Conservation (phyloP, 2,329 filamentous ascomycete species). For the Aspergillus terreus region DNA sequence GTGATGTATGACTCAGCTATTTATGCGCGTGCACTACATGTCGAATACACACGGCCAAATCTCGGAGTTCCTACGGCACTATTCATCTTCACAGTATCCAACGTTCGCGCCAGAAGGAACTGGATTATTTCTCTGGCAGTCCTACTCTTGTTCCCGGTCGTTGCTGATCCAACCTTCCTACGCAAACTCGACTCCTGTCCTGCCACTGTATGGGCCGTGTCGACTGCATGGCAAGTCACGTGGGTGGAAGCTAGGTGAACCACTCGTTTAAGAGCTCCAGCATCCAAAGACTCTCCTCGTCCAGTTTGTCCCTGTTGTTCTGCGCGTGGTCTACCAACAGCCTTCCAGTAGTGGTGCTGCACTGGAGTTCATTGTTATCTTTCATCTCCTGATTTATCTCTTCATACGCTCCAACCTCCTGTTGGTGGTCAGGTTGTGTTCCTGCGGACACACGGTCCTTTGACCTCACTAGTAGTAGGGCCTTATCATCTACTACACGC, state of each 20-base stretch:
- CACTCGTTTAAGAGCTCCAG: constrained; percentile 20
- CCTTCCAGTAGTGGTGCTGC: not conserved
- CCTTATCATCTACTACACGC: constrained; percentile 1
- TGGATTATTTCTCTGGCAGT: too few species aligned
- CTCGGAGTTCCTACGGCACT: too few species aligned
- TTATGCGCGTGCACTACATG: too few species aligned
- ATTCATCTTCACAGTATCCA: too few species aligned
- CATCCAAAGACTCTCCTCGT: constrained; percentile 15
- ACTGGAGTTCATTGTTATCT: not conserved
- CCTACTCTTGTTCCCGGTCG: too few species aligned
- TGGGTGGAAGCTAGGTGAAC: constrained; percentile 18
- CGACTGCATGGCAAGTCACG: constrained; percentile 14
- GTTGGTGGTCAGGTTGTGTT: not conserved
- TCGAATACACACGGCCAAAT: too few species aligned
- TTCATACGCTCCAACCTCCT: not conserved
- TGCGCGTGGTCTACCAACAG: constrained; percentile 7
- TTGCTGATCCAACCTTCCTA: too few species aligned
- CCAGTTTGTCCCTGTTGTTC: constrained; percentile 12
- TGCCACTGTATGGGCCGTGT: not conserved
- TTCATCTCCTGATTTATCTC: not conserved
- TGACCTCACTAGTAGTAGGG: not conserved
- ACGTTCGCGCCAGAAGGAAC: too few species aligned
- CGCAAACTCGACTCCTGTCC: not conserved
- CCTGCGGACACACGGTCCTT: not conserved
- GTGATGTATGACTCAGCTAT: too few species aligned